phyloP scores from a whole-genome alignment of 176 grass and related monocot genomes.

The Triticum urartu region DNA sequence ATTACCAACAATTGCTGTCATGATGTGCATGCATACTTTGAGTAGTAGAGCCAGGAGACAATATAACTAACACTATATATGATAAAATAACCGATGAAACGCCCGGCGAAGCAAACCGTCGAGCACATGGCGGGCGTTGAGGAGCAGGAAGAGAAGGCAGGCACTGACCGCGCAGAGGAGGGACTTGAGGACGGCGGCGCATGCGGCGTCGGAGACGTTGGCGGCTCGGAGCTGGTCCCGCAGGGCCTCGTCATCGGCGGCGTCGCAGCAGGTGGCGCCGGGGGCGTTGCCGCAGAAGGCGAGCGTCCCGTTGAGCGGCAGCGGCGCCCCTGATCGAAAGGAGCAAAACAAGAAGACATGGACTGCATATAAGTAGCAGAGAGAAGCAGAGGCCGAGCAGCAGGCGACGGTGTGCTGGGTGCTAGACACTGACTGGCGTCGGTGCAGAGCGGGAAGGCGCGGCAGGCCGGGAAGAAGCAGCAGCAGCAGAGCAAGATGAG shows the following conservation, averaged over 20 bases:
- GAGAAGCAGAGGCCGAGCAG: background rate
- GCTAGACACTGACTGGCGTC: constrained; percentile 16
- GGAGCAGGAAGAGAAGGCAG: too few relatives aligned
- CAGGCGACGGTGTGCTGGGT: background rate
- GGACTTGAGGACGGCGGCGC: constrained; percentile 55
- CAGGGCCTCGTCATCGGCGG: constrained; percentile 43
- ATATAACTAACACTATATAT: too few relatives aligned
- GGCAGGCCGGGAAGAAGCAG: constrained; percentile 1
- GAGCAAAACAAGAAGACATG: background rate
- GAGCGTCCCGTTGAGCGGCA: constrained; percentile 47
- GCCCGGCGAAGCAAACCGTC: background rate
- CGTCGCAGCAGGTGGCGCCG: constrained; percentile 51
- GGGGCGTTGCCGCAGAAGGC: constrained; percentile 43
- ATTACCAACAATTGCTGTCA: background rate
- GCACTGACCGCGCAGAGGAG: constrained; percentile 58
- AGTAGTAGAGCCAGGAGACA: too few relatives aligned
- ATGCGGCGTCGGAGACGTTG: constrained; percentile 57
- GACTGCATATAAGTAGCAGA: background rate
- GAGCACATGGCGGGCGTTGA: constrained; percentile 4
- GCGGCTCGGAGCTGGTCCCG: constrained; percentile 50
- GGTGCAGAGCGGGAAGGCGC: constrained; percentile 43
- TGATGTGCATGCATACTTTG: too few relatives aligned
- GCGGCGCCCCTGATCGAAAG: constrained; percentile 46
- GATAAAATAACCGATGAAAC: too few relatives aligned
- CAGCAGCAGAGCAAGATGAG: background rate